These are phyloP conservation scores for Lachnellula cervina DNA, from an alignment of 2,329 filamentous ascomycete species.

Conservation along the genomic window DNA sequence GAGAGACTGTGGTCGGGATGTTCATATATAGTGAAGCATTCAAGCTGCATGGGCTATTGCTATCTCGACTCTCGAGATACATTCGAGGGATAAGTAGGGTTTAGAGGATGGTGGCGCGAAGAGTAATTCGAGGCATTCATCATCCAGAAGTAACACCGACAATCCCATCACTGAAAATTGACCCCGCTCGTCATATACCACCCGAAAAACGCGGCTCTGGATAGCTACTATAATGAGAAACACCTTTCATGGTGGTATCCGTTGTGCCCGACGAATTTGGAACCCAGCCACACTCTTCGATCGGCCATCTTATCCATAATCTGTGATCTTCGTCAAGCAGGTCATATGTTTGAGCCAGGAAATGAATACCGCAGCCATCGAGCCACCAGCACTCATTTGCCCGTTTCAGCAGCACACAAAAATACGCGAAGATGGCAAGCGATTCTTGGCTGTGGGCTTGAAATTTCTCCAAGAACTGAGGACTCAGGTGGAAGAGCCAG, in stretches of 20 bases:
- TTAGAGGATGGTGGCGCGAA: too few species aligned
- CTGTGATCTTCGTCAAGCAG: slow-evolving; percentile 36
- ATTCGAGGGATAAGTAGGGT: too few species aligned
- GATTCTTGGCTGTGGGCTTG: slow-evolving; percentile 31
- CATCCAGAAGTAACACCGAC: too few species aligned
- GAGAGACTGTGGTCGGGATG: too few species aligned
- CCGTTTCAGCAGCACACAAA: slow-evolving; percentile 32
- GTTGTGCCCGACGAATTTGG: background rate
- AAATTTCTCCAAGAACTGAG: slow-evolving; percentile 36
- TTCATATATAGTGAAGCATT: too few species aligned
- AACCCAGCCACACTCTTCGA: slow-evolving; percentile 27
- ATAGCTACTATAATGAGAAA: background rate
- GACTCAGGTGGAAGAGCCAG: slow-evolving; percentile 36
- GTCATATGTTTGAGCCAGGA: slow-evolving; percentile 32
- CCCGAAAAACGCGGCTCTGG: background rate
- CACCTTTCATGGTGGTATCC: background rate
- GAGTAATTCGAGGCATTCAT: too few species aligned
- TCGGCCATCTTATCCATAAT: slow-evolving; percentile 34
- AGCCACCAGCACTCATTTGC: slow-evolving; percentile 36
- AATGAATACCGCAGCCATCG: slow-evolving; percentile 33
- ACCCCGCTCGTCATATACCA: background rate
- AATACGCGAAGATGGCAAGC: slow-evolving; percentile 35
- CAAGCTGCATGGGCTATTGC: too few species aligned
- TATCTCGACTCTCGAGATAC: too few species aligned
- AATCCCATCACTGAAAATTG: background rate